These are phyloP conservation scores for Penicillium crustosum DNA, from an alignment of 2,329 filamentous ascomycete species.

Conservation along the genomic window DNA sequence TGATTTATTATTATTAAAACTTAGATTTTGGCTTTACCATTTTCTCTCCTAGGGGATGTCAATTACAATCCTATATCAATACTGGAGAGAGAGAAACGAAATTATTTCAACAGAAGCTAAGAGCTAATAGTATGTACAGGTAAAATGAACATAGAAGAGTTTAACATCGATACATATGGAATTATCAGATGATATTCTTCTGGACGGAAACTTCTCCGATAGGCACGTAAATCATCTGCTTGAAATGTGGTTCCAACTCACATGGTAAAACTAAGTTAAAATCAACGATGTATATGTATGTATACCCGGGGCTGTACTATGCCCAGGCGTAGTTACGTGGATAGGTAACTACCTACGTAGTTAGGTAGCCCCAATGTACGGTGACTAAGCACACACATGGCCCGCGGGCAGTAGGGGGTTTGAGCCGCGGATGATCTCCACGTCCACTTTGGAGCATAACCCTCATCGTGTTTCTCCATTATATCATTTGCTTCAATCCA, in stretches of 20 bases:
- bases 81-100: not conserved
- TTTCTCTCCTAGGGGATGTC: not conserved
- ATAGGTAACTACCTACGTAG: too few relatives aligned
- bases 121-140: not conserved
- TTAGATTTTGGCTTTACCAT: not conserved
- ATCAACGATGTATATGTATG: too few relatives aligned
- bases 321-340: too few relatives aligned
- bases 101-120: not conserved
- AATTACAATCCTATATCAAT: not conserved
- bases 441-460: not conserved
- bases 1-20: not conserved
- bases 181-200: too few relatives aligned
- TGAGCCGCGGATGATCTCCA: conserved; percentile 16
- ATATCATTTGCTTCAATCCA: conserved; percentile 11
- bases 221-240: too few relatives aligned
- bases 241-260: too few relatives aligned
- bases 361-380: too few relatives aligned
- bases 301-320: too few relatives aligned
- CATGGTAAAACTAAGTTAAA: too few relatives aligned
- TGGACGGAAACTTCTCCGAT: too few relatives aligned
- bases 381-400: conserved; percentile 29
- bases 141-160: not conserved
- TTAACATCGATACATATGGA: too few relatives aligned
- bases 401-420: conserved; percentile 17
- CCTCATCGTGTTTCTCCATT: not conserved